Conservation (phyloP, 805 yeast species). For the Metschnikowia dekortorum region DNA sequence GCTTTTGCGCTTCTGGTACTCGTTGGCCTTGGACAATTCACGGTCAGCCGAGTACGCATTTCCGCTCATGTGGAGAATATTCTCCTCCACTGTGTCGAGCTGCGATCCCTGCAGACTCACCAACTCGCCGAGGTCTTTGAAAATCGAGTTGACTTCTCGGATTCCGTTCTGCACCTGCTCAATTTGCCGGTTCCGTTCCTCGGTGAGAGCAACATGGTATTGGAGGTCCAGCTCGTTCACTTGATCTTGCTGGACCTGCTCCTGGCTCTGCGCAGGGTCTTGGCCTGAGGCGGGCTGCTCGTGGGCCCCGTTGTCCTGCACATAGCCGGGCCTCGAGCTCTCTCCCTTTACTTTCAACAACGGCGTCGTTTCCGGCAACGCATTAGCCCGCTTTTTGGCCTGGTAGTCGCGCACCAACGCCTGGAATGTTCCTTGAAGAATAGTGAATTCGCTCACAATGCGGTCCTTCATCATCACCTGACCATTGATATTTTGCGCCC, state of each 20-base stretch:
- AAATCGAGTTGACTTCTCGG: slow-evolving; percentile 78
- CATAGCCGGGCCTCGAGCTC: background rate
- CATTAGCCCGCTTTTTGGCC: slow-evolving; percentile 39
- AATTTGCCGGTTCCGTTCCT: slow-evolving; percentile 72
- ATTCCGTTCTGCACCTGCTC: slow-evolving; percentile 72
- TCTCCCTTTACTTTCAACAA: background rate
- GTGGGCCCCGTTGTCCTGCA: background rate
- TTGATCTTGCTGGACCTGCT: slow-evolving; percentile 34
- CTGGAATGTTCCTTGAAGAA: slow-evolving; percentile 44
- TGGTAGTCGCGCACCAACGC: slow-evolving; percentile 42
- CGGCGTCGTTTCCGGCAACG: slow-evolving; percentile 13
- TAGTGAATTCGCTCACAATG: slow-evolving; percentile 52
- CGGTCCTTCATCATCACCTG: slow-evolving; percentile 48
- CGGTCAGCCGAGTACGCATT: slow-evolving; percentile 67
- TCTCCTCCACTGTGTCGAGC: slow-evolving; percentile 79
- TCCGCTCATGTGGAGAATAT: slow-evolving; percentile 56
- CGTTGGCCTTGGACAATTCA: slow-evolving; percentile 70
- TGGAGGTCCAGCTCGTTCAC: slow-evolving; percentile 51
- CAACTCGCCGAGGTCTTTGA: slow-evolving; percentile 71
- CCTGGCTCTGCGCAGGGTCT: slow-evolving; percentile 9
- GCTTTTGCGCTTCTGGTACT: slow-evolving; percentile 63
- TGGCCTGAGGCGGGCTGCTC: background rate
- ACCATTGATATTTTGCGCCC: slow-evolving; percentile 2
- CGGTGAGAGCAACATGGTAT: slow-evolving; percentile 59
- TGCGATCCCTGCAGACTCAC: slow-evolving; percentile 84